phyloP scores from a whole-genome alignment of 2,329 filamentous ascomycete species.

The Leptographium lundbergii region DNA sequence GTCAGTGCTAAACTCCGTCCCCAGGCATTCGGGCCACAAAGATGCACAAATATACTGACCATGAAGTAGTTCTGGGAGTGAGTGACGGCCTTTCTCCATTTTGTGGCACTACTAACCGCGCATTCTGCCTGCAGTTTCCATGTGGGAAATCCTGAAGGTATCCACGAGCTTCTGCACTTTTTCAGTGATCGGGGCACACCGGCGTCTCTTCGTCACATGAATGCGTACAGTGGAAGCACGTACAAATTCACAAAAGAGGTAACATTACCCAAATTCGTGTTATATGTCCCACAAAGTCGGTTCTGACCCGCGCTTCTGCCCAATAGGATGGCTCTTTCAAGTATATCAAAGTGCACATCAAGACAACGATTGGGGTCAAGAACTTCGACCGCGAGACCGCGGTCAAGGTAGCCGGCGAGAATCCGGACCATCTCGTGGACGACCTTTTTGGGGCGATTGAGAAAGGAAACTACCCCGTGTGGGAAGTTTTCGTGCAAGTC shows the following conservation, averaged over 20 bases:
- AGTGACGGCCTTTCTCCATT: neutral
- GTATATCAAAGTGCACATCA: neutral
- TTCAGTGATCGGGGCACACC: neutral
- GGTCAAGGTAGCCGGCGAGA: neutral
- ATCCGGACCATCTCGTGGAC: neutral
- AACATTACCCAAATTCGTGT: neutral
- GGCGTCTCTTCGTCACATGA: neutral
- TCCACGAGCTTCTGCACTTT: neutral
- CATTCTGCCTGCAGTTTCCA: neutral
- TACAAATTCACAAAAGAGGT: neutral
- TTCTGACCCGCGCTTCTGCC: too few relatives aligned
- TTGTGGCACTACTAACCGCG: neutral
- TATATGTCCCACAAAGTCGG: neutral
- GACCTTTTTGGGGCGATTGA: neutral
- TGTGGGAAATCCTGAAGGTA: neutral
- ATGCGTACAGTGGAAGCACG: neutral
- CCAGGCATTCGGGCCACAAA: neutral
- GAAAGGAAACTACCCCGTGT: slow-evolving; percentile 23
- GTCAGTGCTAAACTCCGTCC: neutral
- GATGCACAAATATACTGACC: too few relatives aligned
- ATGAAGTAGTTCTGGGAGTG: neutral
- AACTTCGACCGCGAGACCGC: neutral
- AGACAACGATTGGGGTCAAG: neutral
- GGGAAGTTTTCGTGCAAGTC: slow-evolving; percentile 39
- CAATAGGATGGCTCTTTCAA: neutral